Base-by-base conservation (phyloP, 1,284 basidiomycete genomes). In the Neonothopanus nambi region DNA sequence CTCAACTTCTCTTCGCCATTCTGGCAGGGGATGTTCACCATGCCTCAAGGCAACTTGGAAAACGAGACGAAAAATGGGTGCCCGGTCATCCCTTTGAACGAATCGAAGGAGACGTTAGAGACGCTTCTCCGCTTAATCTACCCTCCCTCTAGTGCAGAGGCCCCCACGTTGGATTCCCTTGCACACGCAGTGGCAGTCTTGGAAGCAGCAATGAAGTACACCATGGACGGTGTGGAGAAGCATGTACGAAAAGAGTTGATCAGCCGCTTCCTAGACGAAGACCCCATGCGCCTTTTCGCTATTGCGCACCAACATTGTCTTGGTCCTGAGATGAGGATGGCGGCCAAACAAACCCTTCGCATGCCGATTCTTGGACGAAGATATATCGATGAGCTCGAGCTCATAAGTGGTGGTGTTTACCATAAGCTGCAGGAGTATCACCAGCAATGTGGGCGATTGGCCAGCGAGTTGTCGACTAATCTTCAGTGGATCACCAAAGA, bases 381-480 rank as follows among this genome's bases (percentile, higher is more conserved):
- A 3, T 52, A 43, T 17, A 23, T 52, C 15, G 33, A 45, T 8
- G 50, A 52, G 23, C 30, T 52, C 18, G 50, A 52, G 15, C 30
- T 37, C 18, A 44, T 51, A 9, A 24, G 41, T 35, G 50, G 26
- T 15, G 41, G 39, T 5, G 50, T 41, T 3, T 23, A 37, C n/a
- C 50, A 52, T 45, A 41, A 41, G 37, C 30, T 52, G 20, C 50
- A 52, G 18, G 50, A 52, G 24, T 52, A 52, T 38, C 50, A 52
- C 37, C 28, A 37, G 18, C 43, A n/a, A 9, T 45, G 50, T 42
- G 42, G 50, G 12, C 36, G 45, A 33, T 21, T 42, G 9, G 50
- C 50, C 11, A 13, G 4, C 13, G 13, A 3, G 2, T 9, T 33
- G 30, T 11, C 30, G 9, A 13, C 13, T 5, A 9, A 33, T 13